These are phyloP conservation scores for Ananas comosus DNA, from an alignment of 176 grass and related monocot species.

Conservation along the genomic window DNA sequence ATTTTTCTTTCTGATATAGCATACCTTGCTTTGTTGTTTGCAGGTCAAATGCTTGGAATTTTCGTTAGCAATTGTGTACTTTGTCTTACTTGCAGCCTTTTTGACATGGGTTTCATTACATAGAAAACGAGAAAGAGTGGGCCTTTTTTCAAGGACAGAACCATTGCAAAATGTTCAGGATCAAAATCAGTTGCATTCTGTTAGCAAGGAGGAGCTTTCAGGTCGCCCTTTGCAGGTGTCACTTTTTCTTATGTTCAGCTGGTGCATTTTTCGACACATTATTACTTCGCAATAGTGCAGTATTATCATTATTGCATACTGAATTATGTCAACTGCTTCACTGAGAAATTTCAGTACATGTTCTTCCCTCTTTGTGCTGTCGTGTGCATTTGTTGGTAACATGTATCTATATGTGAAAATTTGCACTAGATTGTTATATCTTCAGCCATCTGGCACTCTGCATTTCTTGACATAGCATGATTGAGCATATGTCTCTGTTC, in stretches of 20 bases:
- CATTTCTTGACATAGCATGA: too few relatives aligned
- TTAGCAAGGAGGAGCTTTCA: slow-evolving; percentile 29
- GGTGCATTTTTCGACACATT: neutral
- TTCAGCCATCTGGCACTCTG: too few relatives aligned
- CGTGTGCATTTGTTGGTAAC: too few relatives aligned
- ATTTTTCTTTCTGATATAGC: neutral
- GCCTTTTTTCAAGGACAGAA: slow-evolving; percentile 24
- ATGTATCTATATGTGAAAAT: too few relatives aligned
- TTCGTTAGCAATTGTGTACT: slow-evolving; percentile 59
- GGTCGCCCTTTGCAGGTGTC: slow-evolving; percentile 32
- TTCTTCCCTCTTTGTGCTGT: too few relatives aligned
- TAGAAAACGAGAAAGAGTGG: slow-evolving; percentile 43
- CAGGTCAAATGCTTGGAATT: slow-evolving; percentile 98
- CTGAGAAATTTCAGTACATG: too few relatives aligned
- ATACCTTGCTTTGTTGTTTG: slow-evolving; percentile 31
- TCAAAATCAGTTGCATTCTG: slow-evolving; percentile 28
- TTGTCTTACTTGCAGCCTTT: slow-evolving; percentile 44
- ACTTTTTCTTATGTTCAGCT: neutral
- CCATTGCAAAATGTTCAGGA: slow-evolving; percentile 18
- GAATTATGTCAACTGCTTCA: too few relatives aligned
- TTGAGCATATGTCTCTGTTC: too few relatives aligned
- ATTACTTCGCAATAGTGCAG: neutral
- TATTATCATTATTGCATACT: too few relatives aligned
- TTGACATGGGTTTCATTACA: slow-evolving; percentile 43
- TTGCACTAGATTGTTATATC: too few relatives aligned